Conservation (phyloP, 2,329 filamentous ascomycete genomes). For the Aspergillus pseudoviridinutans region DNA sequence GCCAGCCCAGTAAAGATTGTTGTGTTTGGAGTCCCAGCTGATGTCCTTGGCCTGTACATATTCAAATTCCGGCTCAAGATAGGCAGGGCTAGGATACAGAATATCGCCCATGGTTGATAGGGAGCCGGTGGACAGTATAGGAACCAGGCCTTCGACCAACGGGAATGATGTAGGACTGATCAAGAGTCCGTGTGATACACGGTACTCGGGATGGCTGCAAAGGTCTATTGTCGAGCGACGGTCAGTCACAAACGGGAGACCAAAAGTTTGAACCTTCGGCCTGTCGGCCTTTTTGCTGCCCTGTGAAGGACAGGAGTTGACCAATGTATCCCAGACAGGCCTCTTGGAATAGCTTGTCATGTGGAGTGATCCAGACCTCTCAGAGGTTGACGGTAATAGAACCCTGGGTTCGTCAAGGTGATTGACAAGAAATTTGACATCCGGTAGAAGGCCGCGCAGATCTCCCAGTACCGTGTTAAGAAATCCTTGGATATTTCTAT, state of each 20-base stretch:
- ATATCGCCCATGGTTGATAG: slow-evolving; percentile 40
- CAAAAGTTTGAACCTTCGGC: not conserved
- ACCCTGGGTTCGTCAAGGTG: slow-evolving; percentile 13
- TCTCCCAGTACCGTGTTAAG: slow-evolving; percentile 1
- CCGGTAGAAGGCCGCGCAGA: slow-evolving; percentile 1
- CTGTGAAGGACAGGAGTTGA: slow-evolving; percentile 1
- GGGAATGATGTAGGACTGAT: slow-evolving; percentile 12
- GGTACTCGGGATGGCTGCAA: slow-evolving; percentile 9
- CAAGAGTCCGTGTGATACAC: slow-evolving; percentile 5
- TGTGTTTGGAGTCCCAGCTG: slow-evolving; percentile 48
- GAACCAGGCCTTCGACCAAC: slow-evolving; percentile 17
- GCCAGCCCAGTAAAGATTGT: slow-evolving; percentile 56
- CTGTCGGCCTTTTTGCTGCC: not conserved
- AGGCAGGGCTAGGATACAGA: slow-evolving; percentile 50
- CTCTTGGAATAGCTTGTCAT: not conserved
- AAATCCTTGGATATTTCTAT: slow-evolving; percentile 3
- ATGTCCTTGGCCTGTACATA: slow-evolving; percentile 44
- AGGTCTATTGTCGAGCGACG: not conserved
- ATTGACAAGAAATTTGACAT: slow-evolving; percentile 10
- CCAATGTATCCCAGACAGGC: slow-evolving; percentile 5
- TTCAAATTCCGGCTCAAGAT: slow-evolving; percentile 36
- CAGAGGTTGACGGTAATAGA: slow-evolving; percentile 1
- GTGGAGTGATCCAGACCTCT: not conserved
- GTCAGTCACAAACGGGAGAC: slow-evolving; percentile 10
- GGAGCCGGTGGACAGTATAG: slow-evolving; percentile 20